Evolutionary conservation across 441 rosid genomes (phyloP), one percentile per base, ranked within the genome.

Genomic region (Mallotus japonicus): DNA sequence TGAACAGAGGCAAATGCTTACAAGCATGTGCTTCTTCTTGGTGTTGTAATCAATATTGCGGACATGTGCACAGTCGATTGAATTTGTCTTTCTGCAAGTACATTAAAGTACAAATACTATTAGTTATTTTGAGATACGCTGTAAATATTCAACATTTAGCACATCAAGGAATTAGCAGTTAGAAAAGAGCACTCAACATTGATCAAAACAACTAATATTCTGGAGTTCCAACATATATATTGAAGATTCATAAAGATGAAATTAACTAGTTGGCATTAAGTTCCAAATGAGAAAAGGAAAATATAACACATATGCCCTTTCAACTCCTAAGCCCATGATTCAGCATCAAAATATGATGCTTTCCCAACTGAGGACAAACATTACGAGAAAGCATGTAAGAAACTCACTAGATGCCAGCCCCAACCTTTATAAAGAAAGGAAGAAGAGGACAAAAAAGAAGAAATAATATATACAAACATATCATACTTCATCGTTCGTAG

Each of bases 401-500:
- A 51, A 37, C 46, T 32, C 57, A 53, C 12, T 15, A 15, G 13
- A 17, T 17, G 20, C 57, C 9, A 5, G 0, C 20, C 20, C 57
- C 46, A 42, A 42, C 10, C 32, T 28, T 28, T 28, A 28, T 28
- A 56, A 47, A 47, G 24, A 22, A 19, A 47, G 24, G 11, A n/a
- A 51, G 2, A 15, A 28, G 7, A 64, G 6, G 32, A 57, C 16
- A 34, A 28, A 15, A 28, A 20, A 0, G 9, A 54, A 54, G 16
- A 28, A 57, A 51, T 67, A 44, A 16, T 28, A 53, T 22, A 64
- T 28, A 67, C 50, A 86, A 67, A 70, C 60, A 56, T 54, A 69
- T 78, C 88, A 75, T 86, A 93, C 97, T 84, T 84, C 97, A 90
- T 88, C 42, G 91, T 82, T 37, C 96, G 82, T 11, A 93, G 76